phyloP scores from a whole-genome alignment of 257 asterid genomes.

The Nicotiana sylvestris region DNA sequence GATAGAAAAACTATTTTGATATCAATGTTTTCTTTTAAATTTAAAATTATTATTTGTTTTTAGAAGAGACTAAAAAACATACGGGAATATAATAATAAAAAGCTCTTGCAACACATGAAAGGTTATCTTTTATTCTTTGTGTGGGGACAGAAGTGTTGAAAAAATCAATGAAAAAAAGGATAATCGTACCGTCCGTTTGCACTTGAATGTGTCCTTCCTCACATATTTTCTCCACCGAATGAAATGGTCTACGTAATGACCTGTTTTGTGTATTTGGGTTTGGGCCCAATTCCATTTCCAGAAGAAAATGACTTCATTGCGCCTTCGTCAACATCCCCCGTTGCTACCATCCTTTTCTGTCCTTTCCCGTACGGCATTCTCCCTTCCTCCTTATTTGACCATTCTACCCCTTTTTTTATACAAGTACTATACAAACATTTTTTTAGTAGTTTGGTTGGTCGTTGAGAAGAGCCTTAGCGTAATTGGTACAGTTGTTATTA shows the following conservation, averaged over 20 bases:
- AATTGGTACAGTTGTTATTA: no score
- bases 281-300: no score
- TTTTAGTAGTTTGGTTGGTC: no score
- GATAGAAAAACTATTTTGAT: no score
- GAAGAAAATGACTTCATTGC: slow-evolving; percentile 13
- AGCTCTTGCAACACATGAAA: background rate
- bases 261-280: background rate
- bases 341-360: slow-evolving; percentile 23
- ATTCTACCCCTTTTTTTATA: background rate
- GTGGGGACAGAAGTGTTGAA: background rate
- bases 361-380: slow-evolving; percentile 54
- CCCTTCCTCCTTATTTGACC: background rate
- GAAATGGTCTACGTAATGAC: slow-evolving; percentile 30
- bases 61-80: no score
- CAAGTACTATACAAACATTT: background rate
- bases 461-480: no score
- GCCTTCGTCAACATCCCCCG: slow-evolving; percentile 30
- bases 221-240: slow-evolving; percentile 75
- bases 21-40: no score
- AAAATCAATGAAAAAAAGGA: background rate
- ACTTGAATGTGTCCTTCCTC: slow-evolving; percentile 77
- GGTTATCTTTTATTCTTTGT: background rate
- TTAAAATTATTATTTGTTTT: no score
- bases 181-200: slow-evolving; percentile 58
- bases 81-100: background rate